Base-by-base conservation (phyloP, 2,329 filamentous ascomycete genomes). In the Colletotrichum scovillei region DNA sequence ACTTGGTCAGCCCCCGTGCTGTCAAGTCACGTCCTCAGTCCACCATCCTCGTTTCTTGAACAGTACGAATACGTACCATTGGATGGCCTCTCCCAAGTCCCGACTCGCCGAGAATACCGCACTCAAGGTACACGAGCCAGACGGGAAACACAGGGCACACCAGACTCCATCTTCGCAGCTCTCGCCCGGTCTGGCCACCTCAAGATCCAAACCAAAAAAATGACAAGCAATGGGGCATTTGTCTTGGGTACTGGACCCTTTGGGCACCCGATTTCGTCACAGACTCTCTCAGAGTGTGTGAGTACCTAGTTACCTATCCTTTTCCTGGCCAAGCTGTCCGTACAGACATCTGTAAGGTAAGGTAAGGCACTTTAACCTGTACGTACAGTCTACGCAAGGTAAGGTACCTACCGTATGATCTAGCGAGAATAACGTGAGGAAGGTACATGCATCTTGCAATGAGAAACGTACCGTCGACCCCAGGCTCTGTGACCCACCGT, bases 151-250 rank as follows among this genome's bases (percentile, higher is more conserved):
- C 38, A 38, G 12, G 12, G 14, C 5, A 42, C n/a, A 63, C 60
- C 60, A 63, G 60, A 63, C 32, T 63, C 12, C 60, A 35, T 53
- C 46, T 28, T 63, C 60, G 52, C 60, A n/a, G 42, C 42, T 32
- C 22, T 30, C 28, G 60, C 49, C 49, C 60, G 49, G 46, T 53
- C 42, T 63, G 60, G n/a, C 46, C 60, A 63, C 32, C 14, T n/a
- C 24, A 22, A 28, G 19, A 63, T n/a, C 38, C 19, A 24, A 63
- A 28, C 59, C 16, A 28, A 58, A 57, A 24, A 26, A 22, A 38
- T 26, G 38, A 22, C 19, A n/a, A 49, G 42, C 1, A 22, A 49
- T 22, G 42, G 42, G 42, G 42, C 42, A 49, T 49, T 22, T 49
- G 42, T 9, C 42, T 49, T 49, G 42, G 19, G 19, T 22, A 3